These are phyloP conservation scores for Omphalotus olearius DNA, from an alignment of 1,284 basidiomycete species.

Conservation along the genomic window DNA sequence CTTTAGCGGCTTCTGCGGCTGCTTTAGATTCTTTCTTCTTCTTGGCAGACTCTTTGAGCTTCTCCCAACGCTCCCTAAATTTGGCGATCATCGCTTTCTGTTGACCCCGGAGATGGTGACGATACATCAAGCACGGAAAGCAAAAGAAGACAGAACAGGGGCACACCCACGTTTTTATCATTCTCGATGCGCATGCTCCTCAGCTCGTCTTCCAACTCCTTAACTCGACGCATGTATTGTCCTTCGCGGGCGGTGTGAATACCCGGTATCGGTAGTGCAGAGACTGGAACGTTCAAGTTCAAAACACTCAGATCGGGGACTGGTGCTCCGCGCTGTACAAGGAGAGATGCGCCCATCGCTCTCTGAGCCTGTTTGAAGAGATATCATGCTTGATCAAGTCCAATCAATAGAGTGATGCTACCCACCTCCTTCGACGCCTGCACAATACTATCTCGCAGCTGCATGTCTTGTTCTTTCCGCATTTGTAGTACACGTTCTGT, in stretches of 20 bases:
- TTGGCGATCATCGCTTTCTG: slow-evolving; percentile 81
- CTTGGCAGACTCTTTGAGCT: slow-evolving; percentile 80
- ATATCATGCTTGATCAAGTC: neutral
- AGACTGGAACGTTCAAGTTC: slow-evolving; percentile 49
- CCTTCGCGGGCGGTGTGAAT: slow-evolving; percentile 58
- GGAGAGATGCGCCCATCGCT: slow-evolving; percentile 64
- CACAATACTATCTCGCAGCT: slow-evolving; percentile 74
- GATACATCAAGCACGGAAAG: slow-evolving; percentile 11
- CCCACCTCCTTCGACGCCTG: slow-evolving; percentile 72
- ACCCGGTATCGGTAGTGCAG: slow-evolving; percentile 44
- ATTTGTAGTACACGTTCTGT: slow-evolving; percentile 59
- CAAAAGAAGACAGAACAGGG: slow-evolving; percentile 3
- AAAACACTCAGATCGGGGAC: slow-evolving; percentile 46
- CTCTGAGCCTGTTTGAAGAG: slow-evolving; percentile 56
- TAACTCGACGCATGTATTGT: slow-evolving; percentile 61
- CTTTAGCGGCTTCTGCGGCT: slow-evolving; percentile 43
- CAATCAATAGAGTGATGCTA: slow-evolving; percentile 4
- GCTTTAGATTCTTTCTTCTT: slow-evolving; percentile 82
- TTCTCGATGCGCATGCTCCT: slow-evolving; percentile 63
- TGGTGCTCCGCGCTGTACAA: slow-evolving; percentile 41
- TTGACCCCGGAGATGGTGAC: slow-evolving; percentile 8
- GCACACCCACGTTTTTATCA: slow-evolving; percentile 68
- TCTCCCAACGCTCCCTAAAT: slow-evolving; percentile 85
- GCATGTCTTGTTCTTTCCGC: slow-evolving; percentile 71
- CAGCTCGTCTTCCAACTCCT: slow-evolving; percentile 79